Evolutionary conservation across 495 filamentous ascomycete species (phyloP), one percentile per base, ranked within the genome.

Genomic region (Penicillium flavigenum): DNA sequence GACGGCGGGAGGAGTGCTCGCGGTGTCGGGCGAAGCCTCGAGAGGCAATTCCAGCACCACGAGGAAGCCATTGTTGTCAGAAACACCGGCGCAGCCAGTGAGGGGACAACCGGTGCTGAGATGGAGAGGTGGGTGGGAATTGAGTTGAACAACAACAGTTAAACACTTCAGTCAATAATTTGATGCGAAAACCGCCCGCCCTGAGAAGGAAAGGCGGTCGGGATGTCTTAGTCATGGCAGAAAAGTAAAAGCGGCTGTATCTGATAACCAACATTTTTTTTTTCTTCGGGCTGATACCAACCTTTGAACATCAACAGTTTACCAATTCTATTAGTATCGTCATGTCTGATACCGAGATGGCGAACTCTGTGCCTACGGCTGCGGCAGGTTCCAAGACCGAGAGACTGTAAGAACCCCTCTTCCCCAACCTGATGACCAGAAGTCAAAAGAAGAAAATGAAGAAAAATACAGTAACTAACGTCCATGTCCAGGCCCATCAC

Each of bases 21-120:
- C 77, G 72, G 80, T 74, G 76, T 80, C 69, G 62, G 62, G 20
- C 73, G 74, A 55, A 79, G 72, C 64, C 68, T 69, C 57, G 80
- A 76, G 57, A 90, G 80, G 72, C 86, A 88, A 74, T 83, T 79
- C 80, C 84, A 83, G 77, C 86, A 86, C 60, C 79, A 83, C 50
- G 83, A 73, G 59, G 84, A 86, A 69, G 83, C 84, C 88, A 90
- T 90, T 67, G 68, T 64, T 58, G 50, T 65, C 57, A 67, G 50
- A 41, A 42, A 54, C 65, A 68, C 66, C 60, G 72, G 72, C 71
- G 65, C 71, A 64, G 66, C 66, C 66, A 72, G 76, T 67, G 71
- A 58, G 63, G 53, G 54, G 68, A 63, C 56, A 68, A 65, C 75
- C 69, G 71, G 64, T 26, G 56, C 56, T 36, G 63, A 57, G 61